These are phyloP conservation scores for Fagopyrum homotropicum DNA, from an alignment of 148 eudicot genomes.

Conservation along the genomic window DNA sequence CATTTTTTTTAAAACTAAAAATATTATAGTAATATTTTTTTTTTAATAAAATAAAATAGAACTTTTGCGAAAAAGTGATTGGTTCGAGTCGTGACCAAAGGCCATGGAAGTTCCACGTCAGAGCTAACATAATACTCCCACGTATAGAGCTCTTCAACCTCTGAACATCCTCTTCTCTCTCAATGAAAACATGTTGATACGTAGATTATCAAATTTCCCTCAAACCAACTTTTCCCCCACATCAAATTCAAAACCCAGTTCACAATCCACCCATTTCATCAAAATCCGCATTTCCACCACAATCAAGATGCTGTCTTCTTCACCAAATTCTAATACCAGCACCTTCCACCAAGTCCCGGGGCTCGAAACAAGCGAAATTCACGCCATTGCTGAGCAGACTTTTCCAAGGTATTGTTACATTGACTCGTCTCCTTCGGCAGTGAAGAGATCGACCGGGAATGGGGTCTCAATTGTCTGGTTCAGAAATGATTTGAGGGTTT, in stretches of 20 bases:
- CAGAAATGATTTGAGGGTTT: slow-evolving; percentile 74
- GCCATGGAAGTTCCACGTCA: slow-evolving; percentile 5
- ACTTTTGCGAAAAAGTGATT: no score
- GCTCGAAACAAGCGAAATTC: slow-evolving; percentile 33
- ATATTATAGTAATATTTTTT: no score
- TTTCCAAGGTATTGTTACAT: slow-evolving; percentile 41
- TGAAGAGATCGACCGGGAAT: slow-evolving; percentile 42
- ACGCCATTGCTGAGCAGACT: slow-evolving; percentile 34
- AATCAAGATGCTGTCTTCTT: neutral
- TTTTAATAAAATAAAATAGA: no score
- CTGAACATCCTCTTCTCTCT: neutral
- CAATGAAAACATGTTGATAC: neutral
- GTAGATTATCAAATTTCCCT: neutral
- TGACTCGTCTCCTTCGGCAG: slow-evolving; percentile 5
- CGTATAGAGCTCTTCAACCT: neutral
- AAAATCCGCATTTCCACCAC: neutral
- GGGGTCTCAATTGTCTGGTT: slow-evolving; percentile 82
- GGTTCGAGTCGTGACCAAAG: neutral
- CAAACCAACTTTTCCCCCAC: neutral
- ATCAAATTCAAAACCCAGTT: neutral
- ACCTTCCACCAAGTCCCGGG: slow-evolving; percentile 37
- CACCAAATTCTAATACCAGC: neutral
- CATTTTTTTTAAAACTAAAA: no score
- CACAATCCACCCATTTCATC: neutral
- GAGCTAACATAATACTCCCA: neutral